Base-by-base conservation (phyloP, 78 protist species). In the Pelomyxa schiedti region DNA sequence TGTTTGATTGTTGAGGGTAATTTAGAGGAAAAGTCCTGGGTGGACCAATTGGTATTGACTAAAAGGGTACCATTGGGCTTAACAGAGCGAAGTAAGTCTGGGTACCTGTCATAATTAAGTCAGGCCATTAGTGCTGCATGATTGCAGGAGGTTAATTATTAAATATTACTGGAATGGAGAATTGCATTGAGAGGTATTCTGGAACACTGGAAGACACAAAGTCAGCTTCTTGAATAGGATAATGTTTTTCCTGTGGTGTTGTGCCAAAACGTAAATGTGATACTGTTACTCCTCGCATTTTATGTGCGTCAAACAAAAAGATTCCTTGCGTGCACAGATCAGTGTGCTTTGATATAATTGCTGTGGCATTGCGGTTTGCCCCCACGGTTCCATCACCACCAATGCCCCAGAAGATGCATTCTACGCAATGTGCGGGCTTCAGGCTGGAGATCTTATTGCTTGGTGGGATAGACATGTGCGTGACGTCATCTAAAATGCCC, bases 321-420 rank as follows among this genome's bases (percentile, higher is more conserved):
- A 80, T 80, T 22, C 76, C 87, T 40, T 86, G 89, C 35, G 43
- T 8, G 64, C 7, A 72, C 39, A 58, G 40, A 36, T 35, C 82
- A 28, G 88, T 78, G 77, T 86, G 4, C 66, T 70, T 16, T 16
- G 58, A 47, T 52, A 84, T 84, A 40, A 80, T 8, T 58, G 75
- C 78, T 74, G 84, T 75, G 28, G 89, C 93, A 1, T 16, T 6
- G 73, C 86, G 80, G 80, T 80, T 86, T 29, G 93, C 93, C 7
- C 90, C 84, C 53, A 88, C 85, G 24, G 93, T 84, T 26, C 93
- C 93, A 71, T 88, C 93, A 2, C 81, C 53, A 24, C 93, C 93
- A n/a, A 86, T 38, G 16, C 88, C 93, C 72, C 72, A 88, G 75
- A 84, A 4, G 37, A 82, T 3, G 73, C 83, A 66, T 16, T 47